Base-by-base conservation (phyloP, 108 stramenopile genomes). In the Fragilariopsis cylindrus region DNA sequence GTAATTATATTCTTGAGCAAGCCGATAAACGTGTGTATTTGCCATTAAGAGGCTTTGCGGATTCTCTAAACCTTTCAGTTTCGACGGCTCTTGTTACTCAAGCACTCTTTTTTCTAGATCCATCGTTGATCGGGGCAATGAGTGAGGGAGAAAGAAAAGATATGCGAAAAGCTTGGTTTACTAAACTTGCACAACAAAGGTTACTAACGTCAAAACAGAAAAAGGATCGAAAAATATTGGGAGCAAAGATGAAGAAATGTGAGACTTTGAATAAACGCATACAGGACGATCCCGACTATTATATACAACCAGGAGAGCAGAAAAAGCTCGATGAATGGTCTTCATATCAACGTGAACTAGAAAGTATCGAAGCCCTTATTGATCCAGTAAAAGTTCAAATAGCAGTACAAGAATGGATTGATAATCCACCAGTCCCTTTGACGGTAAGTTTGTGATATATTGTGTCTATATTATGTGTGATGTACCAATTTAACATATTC, bases 11-110 rank as follows among this genome's bases (percentile, higher is more conserved):
- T 82, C 77, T 94, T 56, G 70, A 85, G 53, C 75, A 73, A 4
- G 89, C 92, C 15, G 94, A 96, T 72, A 50, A 77, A 70, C 83
- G 94, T n/a, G 94, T 97, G 5, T 96, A 95, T 69, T 82, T 97
- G 57, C 96, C 96, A 19, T 74, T 94, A 44, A 78, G 87, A 48
- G 96, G 96, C 44, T 95, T 93, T 88, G 91, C 94, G 18, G 96
- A 97, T 76, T 90, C 88, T n/a, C 78, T 95, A 60, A 97, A 97
- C 75, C 72, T 97, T 12, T 81, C 78, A 65, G 96, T 97, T 2
- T 94, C 96, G 5, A 91, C 94, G 6, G 96, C 96, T 19, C 79
- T 97, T 63, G 87, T 93, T 21, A 76, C 94, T 7, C 90, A 93
- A 70, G 86, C 88, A 73, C 72, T 97, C 40, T 92, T 97, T 68